Conservation (phyloP, 2,329 filamentous ascomycete species). For the Teratosphaeria zuluensis region DNA sequence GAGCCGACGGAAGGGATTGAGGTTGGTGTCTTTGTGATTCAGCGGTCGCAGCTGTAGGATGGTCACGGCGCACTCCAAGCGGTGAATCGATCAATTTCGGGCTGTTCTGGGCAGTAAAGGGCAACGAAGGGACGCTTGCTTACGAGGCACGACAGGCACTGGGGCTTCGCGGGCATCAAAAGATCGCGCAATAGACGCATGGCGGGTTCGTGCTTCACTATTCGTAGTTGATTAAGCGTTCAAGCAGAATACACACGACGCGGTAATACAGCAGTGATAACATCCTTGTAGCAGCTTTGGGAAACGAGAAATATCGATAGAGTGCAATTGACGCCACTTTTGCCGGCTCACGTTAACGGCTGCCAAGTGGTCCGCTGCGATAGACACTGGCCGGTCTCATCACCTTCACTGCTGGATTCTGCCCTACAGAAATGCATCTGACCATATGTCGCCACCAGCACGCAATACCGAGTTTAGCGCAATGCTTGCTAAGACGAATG, state of each 20-base stretch:
- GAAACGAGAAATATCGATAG: background rate
- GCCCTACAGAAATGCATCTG: background rate
- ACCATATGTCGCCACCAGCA: background rate
- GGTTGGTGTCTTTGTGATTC: slow-evolving; percentile 39
- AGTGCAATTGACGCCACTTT: no score
- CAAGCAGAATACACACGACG: background rate
- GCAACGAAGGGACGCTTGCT: background rate
- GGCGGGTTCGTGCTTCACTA: background rate
- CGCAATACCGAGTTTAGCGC: background rate
- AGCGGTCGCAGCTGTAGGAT: slow-evolving; percentile 14
- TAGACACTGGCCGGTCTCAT: no score
- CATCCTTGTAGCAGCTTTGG: background rate
- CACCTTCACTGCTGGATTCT: background rate
- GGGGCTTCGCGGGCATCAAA: background rate
- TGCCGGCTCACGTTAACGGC: no score
- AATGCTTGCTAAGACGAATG: background rate
- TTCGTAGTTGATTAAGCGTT: background rate
- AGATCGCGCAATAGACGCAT: background rate
- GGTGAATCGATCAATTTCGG: background rate
- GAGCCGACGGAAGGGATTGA: slow-evolving; percentile 38
- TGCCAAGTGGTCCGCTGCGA: no score
- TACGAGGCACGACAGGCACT: background rate
- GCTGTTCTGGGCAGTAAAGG: background rate
- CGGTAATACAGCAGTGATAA: background rate
- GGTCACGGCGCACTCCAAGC: background rate